phyloP scores from a whole-genome alignment of 228 moss, liverwort and hornwort genomes.

The Sphagnum fallax region DNA sequence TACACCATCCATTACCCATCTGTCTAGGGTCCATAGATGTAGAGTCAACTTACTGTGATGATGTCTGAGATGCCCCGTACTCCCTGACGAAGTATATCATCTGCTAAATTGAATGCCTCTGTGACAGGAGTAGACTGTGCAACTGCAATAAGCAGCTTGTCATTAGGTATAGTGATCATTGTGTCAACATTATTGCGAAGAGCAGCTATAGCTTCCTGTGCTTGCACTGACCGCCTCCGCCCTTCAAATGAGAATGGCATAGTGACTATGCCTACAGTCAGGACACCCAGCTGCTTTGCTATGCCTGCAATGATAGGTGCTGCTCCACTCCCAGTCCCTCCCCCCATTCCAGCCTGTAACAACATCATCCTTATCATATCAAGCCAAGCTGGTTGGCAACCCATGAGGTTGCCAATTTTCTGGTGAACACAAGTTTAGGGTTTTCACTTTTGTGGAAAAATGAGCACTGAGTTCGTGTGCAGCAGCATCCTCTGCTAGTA shows the following conservation, averaged over 20 bases:
- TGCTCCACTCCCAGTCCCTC: conserved; percentile 50
- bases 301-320: conserved; percentile 44
- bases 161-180: conserved; percentile 44
- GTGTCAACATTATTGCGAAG: conserved; percentile 48
- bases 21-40: too few relatives aligned
- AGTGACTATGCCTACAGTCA: conserved; percentile 54
- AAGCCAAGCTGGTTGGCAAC: too few relatives aligned
- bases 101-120: conserved; percentile 47
- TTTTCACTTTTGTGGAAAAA: too few relatives aligned
- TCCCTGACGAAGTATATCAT: conserved; percentile 47
- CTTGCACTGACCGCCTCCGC: conserved; percentile 45
- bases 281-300: conserved; percentile 34
- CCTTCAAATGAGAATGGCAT: conserved; percentile 53
- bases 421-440: too few relatives aligned
- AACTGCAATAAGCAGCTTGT: conserved; percentile 42
- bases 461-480: too few relatives aligned
- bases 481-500: too few relatives aligned
- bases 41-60: conserved; percentile 19
- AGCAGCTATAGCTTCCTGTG: conserved; percentile 49
- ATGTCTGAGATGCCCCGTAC: conserved; percentile 51
- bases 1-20: too few relatives aligned
- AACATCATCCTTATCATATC: too few relatives aligned
- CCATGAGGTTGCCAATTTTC: too few relatives aligned
- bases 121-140: conserved; percentile 45
- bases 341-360: conserved; percentile 48